A percentile compares a stretch with the other conserved stretches of the same genome.
Conservation (phyloP, 2,329 filamentous ascomycete genomes). For the Alternaria viburni region DNA sequence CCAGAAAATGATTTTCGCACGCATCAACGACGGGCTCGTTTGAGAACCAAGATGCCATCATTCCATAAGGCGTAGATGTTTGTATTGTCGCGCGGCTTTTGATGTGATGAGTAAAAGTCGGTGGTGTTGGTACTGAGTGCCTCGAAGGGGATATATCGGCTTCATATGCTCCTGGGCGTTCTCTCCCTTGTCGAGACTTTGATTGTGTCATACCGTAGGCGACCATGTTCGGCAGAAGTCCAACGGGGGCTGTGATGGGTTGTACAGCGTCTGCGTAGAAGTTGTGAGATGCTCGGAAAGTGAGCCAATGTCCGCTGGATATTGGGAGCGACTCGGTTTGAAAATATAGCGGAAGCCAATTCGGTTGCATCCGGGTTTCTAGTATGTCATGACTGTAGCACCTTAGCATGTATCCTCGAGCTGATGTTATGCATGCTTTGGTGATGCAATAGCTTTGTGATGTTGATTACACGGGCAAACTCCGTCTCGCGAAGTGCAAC, state of each 20-base stretch:
- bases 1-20: background rate
- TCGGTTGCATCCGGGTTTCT: background rate
- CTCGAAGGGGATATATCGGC: background rate
- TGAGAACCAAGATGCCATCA: background rate
- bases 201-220: background rate
- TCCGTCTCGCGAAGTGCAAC: background rate
- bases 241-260: background rate
- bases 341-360: background rate
- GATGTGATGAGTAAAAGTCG: background rate
- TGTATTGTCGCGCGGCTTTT: background rate
- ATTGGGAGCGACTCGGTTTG: background rate
- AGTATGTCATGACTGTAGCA: background rate
- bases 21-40: background rate
- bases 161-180: background rate
- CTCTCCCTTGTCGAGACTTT: background rate
- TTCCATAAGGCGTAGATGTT: background rate
- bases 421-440: background rate
- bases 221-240: background rate
- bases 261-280: background rate
- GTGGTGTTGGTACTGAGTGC: background rate
- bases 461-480: background rate
- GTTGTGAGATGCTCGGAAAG: background rate
- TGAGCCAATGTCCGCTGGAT: background rate
- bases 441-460: background rate
- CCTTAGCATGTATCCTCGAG: background rate